These are phyloP conservation scores for Diospyros kaki DNA, from an alignment of 148 eudicot genomes.

Conservation along the genomic window DNA sequence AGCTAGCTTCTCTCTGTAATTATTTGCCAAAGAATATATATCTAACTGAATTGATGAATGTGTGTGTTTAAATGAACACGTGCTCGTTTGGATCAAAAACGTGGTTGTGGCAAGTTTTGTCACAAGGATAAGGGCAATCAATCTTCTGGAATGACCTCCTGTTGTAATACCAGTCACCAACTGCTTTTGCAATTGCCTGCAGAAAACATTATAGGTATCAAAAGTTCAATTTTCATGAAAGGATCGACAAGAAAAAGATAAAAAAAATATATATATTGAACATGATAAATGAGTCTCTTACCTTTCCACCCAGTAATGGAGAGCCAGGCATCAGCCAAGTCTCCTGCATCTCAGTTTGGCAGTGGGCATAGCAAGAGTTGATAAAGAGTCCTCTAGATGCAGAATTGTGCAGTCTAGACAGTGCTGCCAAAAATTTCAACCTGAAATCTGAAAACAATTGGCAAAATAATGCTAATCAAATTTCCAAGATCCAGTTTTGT, in stretches of 20 bases:
- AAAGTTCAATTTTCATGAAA: not conserved
- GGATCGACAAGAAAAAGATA: not conserved
- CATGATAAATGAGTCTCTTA: not conserved
- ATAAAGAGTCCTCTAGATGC: slow-evolving; percentile 63
- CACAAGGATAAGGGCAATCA: slow-evolving; percentile 93
- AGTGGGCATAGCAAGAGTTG: slow-evolving; percentile 78
- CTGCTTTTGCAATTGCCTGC: slow-evolving; percentile 85
- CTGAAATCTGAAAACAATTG: slow-evolving; percentile 44
- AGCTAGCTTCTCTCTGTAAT: not conserved
- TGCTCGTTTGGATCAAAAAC: slow-evolving; percentile 31
- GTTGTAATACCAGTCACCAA: slow-evolving; percentile 85
- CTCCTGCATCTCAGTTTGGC: slow-evolving; percentile 76
- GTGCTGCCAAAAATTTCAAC: slow-evolving; percentile 43
- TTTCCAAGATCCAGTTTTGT: not conserved
- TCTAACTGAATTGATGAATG: slow-evolving; percentile 3
- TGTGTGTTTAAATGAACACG: not conserved
- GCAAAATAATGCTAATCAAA: not conserved
- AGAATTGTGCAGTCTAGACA: slow-evolving; percentile 36
- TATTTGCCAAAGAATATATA: not conserved
- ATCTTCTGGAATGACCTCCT: slow-evolving; percentile 61
- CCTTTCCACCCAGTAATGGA: slow-evolving; percentile 45
- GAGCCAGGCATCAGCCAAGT: slow-evolving; percentile 70
- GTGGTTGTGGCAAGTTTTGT: slow-evolving; percentile 56
- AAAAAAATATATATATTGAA: too few species aligned
- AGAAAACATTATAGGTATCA: not conserved